Percentiles rank a stretch among this genome's conserved stretches.
phyloP scores from a whole-genome alignment of 495 filamentous ascomycete species.

The Parathielavia hyrcaniae region DNA sequence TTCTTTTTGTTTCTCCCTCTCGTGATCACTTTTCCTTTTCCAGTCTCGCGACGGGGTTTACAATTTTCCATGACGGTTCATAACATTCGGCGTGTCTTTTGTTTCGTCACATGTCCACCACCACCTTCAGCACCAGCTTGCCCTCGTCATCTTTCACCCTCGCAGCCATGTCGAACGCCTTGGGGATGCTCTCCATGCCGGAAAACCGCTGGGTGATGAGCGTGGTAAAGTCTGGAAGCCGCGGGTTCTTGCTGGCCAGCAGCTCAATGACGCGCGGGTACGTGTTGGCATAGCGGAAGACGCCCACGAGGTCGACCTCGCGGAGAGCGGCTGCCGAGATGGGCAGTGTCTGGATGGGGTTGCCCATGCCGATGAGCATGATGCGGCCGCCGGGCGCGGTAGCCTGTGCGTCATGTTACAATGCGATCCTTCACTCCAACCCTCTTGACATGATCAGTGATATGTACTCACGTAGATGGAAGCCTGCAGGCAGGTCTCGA shows the following conservation, averaged over 20 bases:
- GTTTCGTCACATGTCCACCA: conserved; percentile 43
- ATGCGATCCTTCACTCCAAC: not conserved
- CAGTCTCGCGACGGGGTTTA: not conserved
- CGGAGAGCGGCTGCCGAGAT: conserved; percentile 77
- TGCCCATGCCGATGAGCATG: conserved; percentile 92
- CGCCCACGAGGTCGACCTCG: conserved; percentile 89
- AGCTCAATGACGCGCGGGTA: conserved; percentile 73
- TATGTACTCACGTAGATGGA: conserved; percentile 62
- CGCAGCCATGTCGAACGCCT: conserved; percentile 49
- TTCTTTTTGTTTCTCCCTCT: not conserved
- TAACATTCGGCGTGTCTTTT: not conserved
- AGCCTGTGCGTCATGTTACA: conserved; percentile 37
- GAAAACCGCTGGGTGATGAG: conserved; percentile 66
- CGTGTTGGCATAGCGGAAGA: conserved; percentile 84
- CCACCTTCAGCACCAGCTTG: conserved; percentile 49
- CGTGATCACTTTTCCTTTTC: no score
- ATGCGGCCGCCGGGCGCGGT: conserved; percentile 72
- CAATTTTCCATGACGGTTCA: not conserved
- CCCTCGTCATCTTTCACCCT: conserved; percentile 48
- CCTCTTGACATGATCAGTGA: not conserved
- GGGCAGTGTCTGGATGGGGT: conserved; percentile 77
- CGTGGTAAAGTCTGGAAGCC: conserved; percentile 51
- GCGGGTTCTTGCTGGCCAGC: conserved; percentile 50
- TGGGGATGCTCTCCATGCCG: conserved; percentile 41
- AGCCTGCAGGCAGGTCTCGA: conserved; percentile 78